phyloP scores from a whole-genome alignment of 768 basidiomycete genomes.

The Mycena rebaudengoi region DNA sequence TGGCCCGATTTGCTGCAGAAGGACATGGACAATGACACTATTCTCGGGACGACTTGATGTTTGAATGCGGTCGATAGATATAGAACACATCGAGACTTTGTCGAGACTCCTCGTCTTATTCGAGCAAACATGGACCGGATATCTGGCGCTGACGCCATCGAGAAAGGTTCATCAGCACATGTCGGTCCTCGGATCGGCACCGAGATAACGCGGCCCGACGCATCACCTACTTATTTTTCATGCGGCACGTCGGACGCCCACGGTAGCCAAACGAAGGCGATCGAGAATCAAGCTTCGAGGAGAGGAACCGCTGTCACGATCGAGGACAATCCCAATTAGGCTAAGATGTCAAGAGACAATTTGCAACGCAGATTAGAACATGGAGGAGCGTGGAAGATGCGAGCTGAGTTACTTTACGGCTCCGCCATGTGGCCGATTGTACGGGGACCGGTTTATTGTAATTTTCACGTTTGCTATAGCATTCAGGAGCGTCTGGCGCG shows the following conservation, averaged over 20 bases:
- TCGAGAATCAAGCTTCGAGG: conserved; percentile 20
- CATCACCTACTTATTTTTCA: conserved; percentile 22
- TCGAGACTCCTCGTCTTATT: too few relatives aligned
- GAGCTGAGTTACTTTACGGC: too few relatives aligned
- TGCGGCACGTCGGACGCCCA: conserved; percentile 46
- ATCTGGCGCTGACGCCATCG: not conserved
- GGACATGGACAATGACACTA: too few relatives aligned
- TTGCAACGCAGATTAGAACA: too few relatives aligned
- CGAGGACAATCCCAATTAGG: conserved; percentile 2
- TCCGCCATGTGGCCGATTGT: too few relatives aligned
- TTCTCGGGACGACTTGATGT: too few relatives aligned
- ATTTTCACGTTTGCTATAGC: not conserved
- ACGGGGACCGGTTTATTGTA: not conserved
- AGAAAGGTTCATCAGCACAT: conserved; percentile 40
- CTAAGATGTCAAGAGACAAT: too few relatives aligned
- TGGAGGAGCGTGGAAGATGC: conserved; percentile 14
- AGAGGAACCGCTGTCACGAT: not conserved
- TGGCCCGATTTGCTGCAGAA: conserved; percentile 20
- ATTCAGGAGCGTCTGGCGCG: too few relatives aligned
- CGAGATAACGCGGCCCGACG: conserved; percentile 27
- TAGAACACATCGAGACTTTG: too few relatives aligned
- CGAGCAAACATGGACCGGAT: conserved; percentile 13
- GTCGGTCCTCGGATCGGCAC: conserved; percentile 36
- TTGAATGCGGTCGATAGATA: too few relatives aligned
- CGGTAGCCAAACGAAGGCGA: not conserved